Base-by-base conservation (phyloP, 2,329 filamentous ascomycete genomes). In the Clonostachys solani region DNA sequence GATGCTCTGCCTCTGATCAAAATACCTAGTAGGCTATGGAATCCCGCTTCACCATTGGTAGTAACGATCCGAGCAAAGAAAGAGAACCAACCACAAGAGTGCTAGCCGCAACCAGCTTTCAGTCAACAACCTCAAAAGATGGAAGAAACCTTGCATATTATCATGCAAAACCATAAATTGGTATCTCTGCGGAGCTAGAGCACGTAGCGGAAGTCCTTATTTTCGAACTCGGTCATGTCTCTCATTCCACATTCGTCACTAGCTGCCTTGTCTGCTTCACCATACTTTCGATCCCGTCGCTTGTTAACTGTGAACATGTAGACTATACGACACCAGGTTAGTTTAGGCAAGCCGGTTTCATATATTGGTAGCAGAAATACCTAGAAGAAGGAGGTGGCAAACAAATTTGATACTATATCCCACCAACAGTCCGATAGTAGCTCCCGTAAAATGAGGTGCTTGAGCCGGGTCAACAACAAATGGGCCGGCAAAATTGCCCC, bases 161-260 rank as follows among this genome's bases (percentile, higher is more conserved):
- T 29, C 23, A 9, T 8, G 7, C 23, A 29, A 29, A 29, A 29
- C 23, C 9, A 2, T 8, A 9, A 29, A 8, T 29, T 9, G 23
- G 23, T 19, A 19, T 19, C 5, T 19, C 18, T 19, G 9, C 9
- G 23, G 23, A 29, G 23, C 8, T 29, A 62, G 6, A 63, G 49
- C 7, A 71, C 67, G 51, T 71, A 72, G 40, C 68, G 52, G 46
- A 73, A 72, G 29, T 69, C 59, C 50, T 64, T 69, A 47, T 72
- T 72, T 48, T 70, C 61, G 48, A 69, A 70, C 51, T 69, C 64
- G 1, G 67, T 71, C 36, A 59, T 48, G 46, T 71, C 67, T 45
- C 59, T 58, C 66, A 71, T 73, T 1, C 67, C 67, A 4, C 60
- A 61, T 43, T 71, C 66, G 17, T 67, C 55, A 57, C 61, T 60